A percentile compares a stretch with the other conserved stretches of the same genome.
These are phyloP conservation scores for Leishmania braziliensis DNA, from an alignment of 208 protist genomes.

Conservation along the genomic window DNA sequence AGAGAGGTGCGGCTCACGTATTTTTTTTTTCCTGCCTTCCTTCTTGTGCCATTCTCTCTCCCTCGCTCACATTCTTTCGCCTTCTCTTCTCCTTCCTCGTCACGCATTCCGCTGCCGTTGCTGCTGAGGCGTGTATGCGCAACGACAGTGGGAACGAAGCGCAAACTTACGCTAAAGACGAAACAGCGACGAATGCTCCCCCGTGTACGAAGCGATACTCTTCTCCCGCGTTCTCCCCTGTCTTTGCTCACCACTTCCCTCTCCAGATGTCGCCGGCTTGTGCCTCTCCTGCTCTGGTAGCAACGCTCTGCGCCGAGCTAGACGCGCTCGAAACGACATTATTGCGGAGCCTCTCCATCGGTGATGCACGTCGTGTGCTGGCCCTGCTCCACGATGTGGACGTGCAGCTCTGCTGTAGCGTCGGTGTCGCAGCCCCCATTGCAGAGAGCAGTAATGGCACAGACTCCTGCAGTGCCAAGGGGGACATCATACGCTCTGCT, in stretches of 20 bases:
- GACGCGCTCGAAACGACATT: constrained; percentile 5
- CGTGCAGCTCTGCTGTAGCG: not conserved
- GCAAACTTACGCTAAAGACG: too few species aligned
- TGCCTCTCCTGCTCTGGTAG: not conserved
- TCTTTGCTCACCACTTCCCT: too few species aligned
- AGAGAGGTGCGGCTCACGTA: not conserved
- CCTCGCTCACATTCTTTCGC: not conserved
- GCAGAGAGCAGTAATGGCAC: not conserved
- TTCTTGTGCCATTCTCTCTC: not conserved
- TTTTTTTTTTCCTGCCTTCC: not conserved
- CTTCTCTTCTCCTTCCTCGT: not conserved
- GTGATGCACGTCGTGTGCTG: not conserved
- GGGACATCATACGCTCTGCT: not conserved
- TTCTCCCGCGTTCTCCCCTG: too few species aligned
- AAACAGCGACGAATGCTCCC: too few species aligned
- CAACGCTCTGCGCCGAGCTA: not conserved
- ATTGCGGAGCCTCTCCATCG: not conserved
- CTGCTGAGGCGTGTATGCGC: not conserved
- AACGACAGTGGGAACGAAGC: not conserved
- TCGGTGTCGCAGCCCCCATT: not conserved
- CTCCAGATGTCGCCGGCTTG: not conserved
- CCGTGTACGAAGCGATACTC: too few species aligned
- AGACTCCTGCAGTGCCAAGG: not conserved
- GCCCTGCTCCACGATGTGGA: not conserved
- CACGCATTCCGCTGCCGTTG: not conserved